A percentile compares a stretch with the other conserved stretches of the same genome.
These are phyloP conservation scores for Acacia concinna DNA, from an alignment of 331 rosid genomes.

Conservation along the genomic window DNA sequence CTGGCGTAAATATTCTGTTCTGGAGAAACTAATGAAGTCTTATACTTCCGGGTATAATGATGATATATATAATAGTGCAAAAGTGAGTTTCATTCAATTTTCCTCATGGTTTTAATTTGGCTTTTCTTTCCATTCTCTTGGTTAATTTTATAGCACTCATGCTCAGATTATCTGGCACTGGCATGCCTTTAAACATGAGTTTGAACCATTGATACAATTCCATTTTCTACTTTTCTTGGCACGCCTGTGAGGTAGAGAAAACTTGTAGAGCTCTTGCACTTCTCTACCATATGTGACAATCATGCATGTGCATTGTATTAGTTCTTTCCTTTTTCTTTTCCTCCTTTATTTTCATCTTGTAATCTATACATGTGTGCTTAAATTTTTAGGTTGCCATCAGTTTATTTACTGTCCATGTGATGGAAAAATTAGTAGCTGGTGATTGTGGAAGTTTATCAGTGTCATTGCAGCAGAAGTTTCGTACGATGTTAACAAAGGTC, in stretches of 20 bases:
- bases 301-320: conserved; percentile 4
- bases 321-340: background rate
- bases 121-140: conserved; percentile 5
- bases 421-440: conserved; percentile 60
- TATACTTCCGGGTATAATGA: conserved; percentile 52
- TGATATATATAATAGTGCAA: conserved; percentile 51
- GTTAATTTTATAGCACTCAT: conserved; percentile 5
- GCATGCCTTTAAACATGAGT: conserved; percentile 16
- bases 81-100: conserved; percentile 51
- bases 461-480: conserved; percentile 71
- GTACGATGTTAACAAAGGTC: conserved; percentile 59
- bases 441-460: conserved; percentile 79
- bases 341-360: background rate
- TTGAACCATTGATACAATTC: conserved; percentile 6
- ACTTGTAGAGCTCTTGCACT: conserved; percentile 7
- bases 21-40: conserved; percentile 65
- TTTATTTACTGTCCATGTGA: conserved; percentile 71
- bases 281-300: conserved; percentile 17
- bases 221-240: background rate
- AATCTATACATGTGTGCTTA: conserved; percentile 2
- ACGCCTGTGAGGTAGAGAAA: background rate
- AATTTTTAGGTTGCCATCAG: conserved; percentile 74
- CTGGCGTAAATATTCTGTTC: conserved; percentile 60
- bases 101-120: conserved; percentile 13
- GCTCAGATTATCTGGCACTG: conserved; percentile 11